phyloP scores from a whole-genome alignment of 208 protist genomes.

The Zelonia costaricensis region DNA sequence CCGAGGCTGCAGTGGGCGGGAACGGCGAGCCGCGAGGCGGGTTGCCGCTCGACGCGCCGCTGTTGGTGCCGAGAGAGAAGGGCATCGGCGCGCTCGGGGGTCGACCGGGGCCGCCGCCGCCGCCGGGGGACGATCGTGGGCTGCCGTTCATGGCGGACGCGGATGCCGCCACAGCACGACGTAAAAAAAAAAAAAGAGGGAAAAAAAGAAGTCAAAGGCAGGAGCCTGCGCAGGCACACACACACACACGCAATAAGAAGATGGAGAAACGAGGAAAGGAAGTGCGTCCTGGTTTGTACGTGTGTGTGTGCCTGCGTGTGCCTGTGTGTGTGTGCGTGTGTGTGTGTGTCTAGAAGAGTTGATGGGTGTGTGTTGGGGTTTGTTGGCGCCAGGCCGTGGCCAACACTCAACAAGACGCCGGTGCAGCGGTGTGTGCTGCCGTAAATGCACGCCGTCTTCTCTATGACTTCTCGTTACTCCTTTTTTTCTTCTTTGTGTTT shows the following conservation, averaged over 20 bases:
- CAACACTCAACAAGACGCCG: too few relatives aligned
- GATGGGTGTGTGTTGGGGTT: not conserved
- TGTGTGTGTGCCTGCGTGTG: slow-evolving; percentile 9
- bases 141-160: slow-evolving; percentile 2
- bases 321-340: slow-evolving; percentile 18
- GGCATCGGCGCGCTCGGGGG: slow-evolving; percentile 7
- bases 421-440: too few relatives aligned
- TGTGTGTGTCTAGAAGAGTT: not conserved
- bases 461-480: too few relatives aligned
- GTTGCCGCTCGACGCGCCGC: too few relatives aligned
- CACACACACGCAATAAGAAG: slow-evolving; percentile 3
- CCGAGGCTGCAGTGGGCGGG: not conserved
- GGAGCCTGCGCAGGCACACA: too few relatives aligned
- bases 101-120: not conserved
- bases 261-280: not conserved
- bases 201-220: too few relatives aligned
- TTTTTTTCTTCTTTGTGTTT: too few relatives aligned
- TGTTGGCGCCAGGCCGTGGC: too few relatives aligned
- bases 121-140: slow-evolving; percentile 3
- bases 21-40: not conserved
- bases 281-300: not conserved
- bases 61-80: slow-evolving; percentile 1
- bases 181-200: not conserved
- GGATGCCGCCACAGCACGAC: too few relatives aligned
- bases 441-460: too few relatives aligned